phyloP scores from a whole-genome alignment of 352 stramenopile genomes.

The Phytophthora ohioensis region DNA sequence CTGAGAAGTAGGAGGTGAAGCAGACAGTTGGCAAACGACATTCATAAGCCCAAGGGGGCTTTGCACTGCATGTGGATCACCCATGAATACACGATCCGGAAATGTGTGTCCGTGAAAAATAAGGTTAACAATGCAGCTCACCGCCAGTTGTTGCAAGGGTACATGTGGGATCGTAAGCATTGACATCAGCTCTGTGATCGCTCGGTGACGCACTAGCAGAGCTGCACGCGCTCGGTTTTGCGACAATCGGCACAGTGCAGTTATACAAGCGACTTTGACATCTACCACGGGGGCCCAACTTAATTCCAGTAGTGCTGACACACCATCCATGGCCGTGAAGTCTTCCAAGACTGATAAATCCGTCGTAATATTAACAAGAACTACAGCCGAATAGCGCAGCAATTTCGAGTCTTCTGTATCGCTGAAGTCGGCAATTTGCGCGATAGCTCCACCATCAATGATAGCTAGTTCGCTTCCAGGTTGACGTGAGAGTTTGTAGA shows the following conservation, averaged over 20 bases:
- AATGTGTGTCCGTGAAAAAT: slow-evolving; percentile 70
- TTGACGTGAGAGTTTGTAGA: slow-evolving; percentile 87
- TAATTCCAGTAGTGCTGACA: slow-evolving; percentile 72
- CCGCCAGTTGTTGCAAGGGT: slow-evolving; percentile 63
- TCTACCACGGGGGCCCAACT: slow-evolving; percentile 72
- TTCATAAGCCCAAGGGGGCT: slow-evolving; percentile 73
- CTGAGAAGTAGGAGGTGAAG: slow-evolving; percentile 42
- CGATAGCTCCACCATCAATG: slow-evolving; percentile 68
- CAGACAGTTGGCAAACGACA: slow-evolving; percentile 65
- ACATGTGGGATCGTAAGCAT: slow-evolving; percentile 70
- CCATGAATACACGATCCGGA: slow-evolving; percentile 77
- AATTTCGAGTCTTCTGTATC: slow-evolving; percentile 68
- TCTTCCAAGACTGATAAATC: slow-evolving; percentile 47
- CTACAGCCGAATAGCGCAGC: slow-evolving; percentile 68
- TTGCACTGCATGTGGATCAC: slow-evolving; percentile 72
- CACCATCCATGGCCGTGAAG: slow-evolving; percentile 63
- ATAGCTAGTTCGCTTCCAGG: slow-evolving; percentile 60
- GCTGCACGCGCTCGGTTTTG: slow-evolving; percentile 44
- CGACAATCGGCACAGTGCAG: slow-evolving; percentile 70
- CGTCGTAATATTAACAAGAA: slow-evolving; percentile 70
- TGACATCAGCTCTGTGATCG: slow-evolving; percentile 72
- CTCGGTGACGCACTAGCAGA: slow-evolving; percentile 45
- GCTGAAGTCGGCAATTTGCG: slow-evolving; percentile 75
- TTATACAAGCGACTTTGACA: slow-evolving; percentile 76
- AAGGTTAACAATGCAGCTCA: slow-evolving; percentile 80